Evolutionary conservation across 768 basidiomycete genomes (phyloP).

Genomic region (Boletus sp.): DNA sequence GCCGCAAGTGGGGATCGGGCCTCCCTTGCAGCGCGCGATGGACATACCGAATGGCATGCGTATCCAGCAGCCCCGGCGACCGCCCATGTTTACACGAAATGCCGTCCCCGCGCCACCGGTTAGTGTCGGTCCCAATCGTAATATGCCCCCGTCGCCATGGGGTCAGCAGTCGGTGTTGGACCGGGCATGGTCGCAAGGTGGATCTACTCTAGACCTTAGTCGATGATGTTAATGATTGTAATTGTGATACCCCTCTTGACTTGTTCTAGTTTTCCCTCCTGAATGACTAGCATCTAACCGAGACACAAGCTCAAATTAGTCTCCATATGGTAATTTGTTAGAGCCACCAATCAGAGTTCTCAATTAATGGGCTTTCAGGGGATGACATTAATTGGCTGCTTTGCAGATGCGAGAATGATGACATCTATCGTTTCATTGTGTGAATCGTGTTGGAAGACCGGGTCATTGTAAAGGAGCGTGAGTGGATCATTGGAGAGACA

Average conservation of each 20-base stretch:
- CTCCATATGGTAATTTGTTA: too few species aligned
- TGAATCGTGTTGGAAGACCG: not conserved
- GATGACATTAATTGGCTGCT: too few species aligned
- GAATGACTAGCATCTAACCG: not conserved
- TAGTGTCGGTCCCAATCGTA: conserved; percentile 35
- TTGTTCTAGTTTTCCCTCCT: not conserved
- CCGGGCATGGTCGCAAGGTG: conserved; percentile 43
- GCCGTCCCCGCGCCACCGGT: conserved; percentile 36
- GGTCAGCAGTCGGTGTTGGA: conserved; percentile 41
- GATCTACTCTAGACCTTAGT: conserved; percentile 39
- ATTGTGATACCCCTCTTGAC: conserved; percentile 4
- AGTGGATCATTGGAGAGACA: not conserved
- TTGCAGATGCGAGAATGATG: not conserved
- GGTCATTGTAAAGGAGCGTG: not conserved
- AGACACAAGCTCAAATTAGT: too few species aligned
- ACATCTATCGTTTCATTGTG: conserved; percentile 20
- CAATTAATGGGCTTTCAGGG: too few species aligned
- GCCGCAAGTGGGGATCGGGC: conserved; percentile 19
- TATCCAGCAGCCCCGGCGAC: conserved; percentile 52
- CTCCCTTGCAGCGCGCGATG: conserved; percentile 46
- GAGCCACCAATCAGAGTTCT: too few species aligned
- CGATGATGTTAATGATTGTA: conserved; percentile 25
- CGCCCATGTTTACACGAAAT: conserved; percentile 51
- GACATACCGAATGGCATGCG: conserved; percentile 54
- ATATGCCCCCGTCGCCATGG: conserved; percentile 41